phyloP scores from a whole-genome alignment of 768 basidiomycete species.

The Mycena kentingensis region DNA sequence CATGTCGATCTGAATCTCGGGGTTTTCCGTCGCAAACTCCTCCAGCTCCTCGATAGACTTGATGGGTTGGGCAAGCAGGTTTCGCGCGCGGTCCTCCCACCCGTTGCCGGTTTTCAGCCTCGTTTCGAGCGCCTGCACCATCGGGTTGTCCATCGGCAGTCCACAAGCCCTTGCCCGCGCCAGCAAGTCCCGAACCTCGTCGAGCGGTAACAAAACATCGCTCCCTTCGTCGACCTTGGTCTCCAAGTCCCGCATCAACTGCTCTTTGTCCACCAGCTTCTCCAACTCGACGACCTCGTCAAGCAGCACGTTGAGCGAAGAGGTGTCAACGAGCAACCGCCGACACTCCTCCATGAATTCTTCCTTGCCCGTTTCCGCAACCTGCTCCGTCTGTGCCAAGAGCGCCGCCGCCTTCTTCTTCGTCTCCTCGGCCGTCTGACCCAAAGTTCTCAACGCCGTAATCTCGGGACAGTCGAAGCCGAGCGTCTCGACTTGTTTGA shows the following conservation, averaged over 20 bases:
- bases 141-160: constrained; percentile 64
- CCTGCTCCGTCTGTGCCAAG: constrained; percentile 44
- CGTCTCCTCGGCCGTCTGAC: constrained; percentile 64
- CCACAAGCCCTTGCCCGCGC: constrained; percentile 69
- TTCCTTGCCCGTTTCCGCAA: constrained; percentile 52
- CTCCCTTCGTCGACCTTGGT: constrained; percentile 71
- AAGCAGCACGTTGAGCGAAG: constrained; percentile 79
- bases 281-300: constrained; percentile 79
- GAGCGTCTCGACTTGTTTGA: constrained; percentile 72
- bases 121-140: constrained; percentile 63
- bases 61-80: constrained; percentile 63
- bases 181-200: constrained; percentile 75
- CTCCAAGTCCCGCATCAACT: constrained; percentile 74
- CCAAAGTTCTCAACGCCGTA: constrained; percentile 51
- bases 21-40: constrained; percentile 64
- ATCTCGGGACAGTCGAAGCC: constrained; percentile 88
- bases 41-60: constrained; percentile 80
- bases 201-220: constrained; percentile 58
- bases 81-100: constrained; percentile 76
- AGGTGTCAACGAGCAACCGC: constrained; percentile 65
- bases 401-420: constrained; percentile 56
- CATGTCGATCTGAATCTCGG: constrained; percentile 69
- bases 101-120: constrained; percentile 66
- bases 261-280: constrained; percentile 78
- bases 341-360: constrained; percentile 71